Percentiles rank a stretch among this genome's conserved stretches.
Conservation (phyloP, 2,329 filamentous ascomycete species). For the Aspergillus aculeatinus region DNA sequence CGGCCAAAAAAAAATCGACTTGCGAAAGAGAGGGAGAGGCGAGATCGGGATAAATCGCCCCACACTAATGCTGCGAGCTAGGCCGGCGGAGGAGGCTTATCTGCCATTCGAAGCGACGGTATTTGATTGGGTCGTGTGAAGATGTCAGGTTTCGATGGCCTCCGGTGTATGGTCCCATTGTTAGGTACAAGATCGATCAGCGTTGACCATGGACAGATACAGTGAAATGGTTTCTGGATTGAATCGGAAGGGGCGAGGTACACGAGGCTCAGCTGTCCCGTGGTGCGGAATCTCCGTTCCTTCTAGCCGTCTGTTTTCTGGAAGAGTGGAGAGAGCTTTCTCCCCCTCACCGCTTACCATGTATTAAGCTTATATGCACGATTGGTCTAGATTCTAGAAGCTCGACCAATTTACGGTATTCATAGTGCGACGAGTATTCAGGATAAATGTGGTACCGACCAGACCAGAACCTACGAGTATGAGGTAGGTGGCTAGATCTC, state of each 20-base stretch:
- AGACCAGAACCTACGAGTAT: too few relatives aligned
- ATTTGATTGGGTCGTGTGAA: neutral
- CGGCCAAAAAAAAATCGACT: too few relatives aligned
- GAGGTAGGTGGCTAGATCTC: neutral
- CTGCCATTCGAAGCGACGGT: neutral
- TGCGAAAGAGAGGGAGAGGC: too few relatives aligned
- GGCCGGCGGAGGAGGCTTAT: neutral
- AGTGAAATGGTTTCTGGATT: too few relatives aligned
- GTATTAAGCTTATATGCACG: neutral
- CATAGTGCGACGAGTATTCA: too few relatives aligned
- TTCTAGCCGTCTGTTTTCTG: neutral
- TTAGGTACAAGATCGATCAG: too few relatives aligned
- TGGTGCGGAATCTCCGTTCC: too few relatives aligned
- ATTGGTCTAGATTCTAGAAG: neutral
- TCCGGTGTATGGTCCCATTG: too few relatives aligned
- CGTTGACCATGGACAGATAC: too few relatives aligned
- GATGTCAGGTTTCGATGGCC: neutral
- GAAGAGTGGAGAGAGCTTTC: neutral
- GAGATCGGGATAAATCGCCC: neutral
- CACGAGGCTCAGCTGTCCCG: too few relatives aligned
- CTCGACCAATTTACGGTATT: neutral
- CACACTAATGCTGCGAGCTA: neutral
- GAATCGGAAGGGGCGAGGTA: too few relatives aligned
- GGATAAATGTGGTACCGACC: too few relatives aligned
- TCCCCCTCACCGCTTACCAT: neutral